These are phyloP conservation scores for Flaveria linearis DNA, from an alignment of 129 eudicot genomes.

Conservation along the genomic window DNA sequence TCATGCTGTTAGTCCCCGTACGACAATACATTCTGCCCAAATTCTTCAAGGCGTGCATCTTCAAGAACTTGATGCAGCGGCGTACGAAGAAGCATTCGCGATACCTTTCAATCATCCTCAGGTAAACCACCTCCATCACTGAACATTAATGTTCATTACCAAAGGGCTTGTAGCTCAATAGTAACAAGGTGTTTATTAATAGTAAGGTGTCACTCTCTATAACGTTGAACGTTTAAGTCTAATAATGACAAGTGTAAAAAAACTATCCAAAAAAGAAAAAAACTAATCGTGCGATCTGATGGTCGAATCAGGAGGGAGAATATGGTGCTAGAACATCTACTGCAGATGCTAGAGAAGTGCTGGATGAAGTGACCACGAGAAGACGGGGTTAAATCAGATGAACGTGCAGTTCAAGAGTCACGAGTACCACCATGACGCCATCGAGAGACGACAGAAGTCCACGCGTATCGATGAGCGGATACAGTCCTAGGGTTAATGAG, in stretches of 20 bases:
- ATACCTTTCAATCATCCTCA: constrained; percentile 63
- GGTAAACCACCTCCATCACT: constrained; percentile 27
- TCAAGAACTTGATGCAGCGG: constrained; percentile 96
- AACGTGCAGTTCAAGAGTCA: constrained; percentile 66
- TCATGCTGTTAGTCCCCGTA: constrained; percentile 94
- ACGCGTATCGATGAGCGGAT: background rate
- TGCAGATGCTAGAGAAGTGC: constrained; percentile 59
- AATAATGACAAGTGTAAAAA: too few species aligned
- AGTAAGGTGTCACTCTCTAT: too few species aligned
- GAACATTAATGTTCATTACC: background rate
- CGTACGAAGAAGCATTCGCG: constrained; percentile 87
- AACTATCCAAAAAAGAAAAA: background rate
- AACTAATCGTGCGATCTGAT: background rate
- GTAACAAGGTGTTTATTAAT: too few species aligned
- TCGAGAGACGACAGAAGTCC: constrained; percentile 57
- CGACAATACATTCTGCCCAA: constrained; percentile 85
- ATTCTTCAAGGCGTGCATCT: constrained; percentile 92
- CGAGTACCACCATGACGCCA: constrained; percentile 74
- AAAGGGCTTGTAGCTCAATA: too few species aligned
- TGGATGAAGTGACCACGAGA: constrained; percentile 80
- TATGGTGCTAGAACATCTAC: constrained; percentile 51
- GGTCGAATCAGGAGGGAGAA: constrained; percentile 57
- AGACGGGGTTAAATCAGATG: constrained; percentile 89
- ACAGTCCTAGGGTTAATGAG: constrained; percentile 73
- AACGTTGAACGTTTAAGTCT: too few species aligned